Percentiles rank a stretch among this genome's conserved stretches.
phyloP scores from a whole-genome alignment of 1,284 basidiomycete genomes.

The Xerocomus nothofagi region DNA sequence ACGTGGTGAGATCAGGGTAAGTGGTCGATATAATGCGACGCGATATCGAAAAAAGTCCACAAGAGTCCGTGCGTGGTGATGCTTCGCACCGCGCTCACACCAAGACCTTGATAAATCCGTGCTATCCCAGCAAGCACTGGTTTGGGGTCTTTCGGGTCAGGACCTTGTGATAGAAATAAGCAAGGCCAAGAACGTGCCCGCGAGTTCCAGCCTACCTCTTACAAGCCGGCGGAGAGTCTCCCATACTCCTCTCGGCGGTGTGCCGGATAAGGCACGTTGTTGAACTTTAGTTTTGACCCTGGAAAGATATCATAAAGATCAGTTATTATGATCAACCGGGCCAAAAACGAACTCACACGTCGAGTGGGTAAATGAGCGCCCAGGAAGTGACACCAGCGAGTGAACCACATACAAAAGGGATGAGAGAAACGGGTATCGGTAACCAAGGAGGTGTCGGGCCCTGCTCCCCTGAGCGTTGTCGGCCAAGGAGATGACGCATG shows the following conservation, averaged over 20 bases:
- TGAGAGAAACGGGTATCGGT: constrained; percentile 71
- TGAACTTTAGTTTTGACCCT: constrained; percentile 94
- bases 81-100: constrained; percentile 79
- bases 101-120: constrained; percentile 81
- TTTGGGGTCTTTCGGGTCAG: constrained; percentile 71
- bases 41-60: constrained; percentile 82
- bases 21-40: constrained; percentile 71
- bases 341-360: constrained; percentile 58
- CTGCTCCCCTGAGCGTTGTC: constrained; percentile 70
- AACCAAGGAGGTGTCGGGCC: constrained; percentile 75
- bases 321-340: not conserved
- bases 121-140: constrained; percentile 68
- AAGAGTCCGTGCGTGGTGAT: constrained; percentile 81
- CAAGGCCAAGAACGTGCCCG: not conserved
- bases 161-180: constrained; percentile 47
- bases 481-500: constrained; percentile 74
- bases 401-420: constrained; percentile 86
- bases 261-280: constrained; percentile 81
- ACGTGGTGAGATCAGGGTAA: constrained; percentile 43
- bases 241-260: constrained; percentile 62
- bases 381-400: constrained; percentile 81
- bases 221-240: constrained; percentile 79
- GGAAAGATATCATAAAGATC: constrained; percentile 11
- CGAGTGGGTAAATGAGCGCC: constrained; percentile 82
- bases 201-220: constrained; percentile 49